Base-by-base conservation (phyloP, 257 asterid species). In the Gynochthodes officinalis region DNA sequence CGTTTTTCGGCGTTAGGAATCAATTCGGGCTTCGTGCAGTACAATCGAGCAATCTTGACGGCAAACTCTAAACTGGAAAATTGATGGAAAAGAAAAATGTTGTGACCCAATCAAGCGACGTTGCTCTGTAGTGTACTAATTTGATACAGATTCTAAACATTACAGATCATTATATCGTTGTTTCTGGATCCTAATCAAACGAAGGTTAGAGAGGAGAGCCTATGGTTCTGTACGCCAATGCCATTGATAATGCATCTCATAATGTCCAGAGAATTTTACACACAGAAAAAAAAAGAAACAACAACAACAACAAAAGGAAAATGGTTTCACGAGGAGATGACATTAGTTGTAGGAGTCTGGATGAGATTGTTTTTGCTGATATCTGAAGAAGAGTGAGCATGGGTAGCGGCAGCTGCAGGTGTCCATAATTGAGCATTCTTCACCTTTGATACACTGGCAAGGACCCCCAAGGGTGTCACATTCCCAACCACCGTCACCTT, bases 381-480 rank as follows among this genome's bases (percentile, higher is more conserved):
- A 32, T 58, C 81, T 5, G 67, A 70, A 43, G 61, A 40, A 43
- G 61, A 40, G 60, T 54, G 52, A 40, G 42, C 21, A 23, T 39
- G 82, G 53, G 43, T 33, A 14, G 10, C 77, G 48, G 83, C 39
- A 25, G 77, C 37, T 15, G 84, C 54, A 14, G 95, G 97, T 11
- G 86, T 42, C 97, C 89, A 90, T 2, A 92, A 81, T 37, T 92
- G 96, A 0, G 98, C 98, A 73, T 76, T 88, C 79, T 92, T 92
- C 71, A 92, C 98, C 81, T 92, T 92, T 0, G 96, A 90, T 73
- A 92, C 83, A 77, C 96, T 92, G 5, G 92, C 87, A 3, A 92
- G 89, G 35, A 88, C 96, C 60, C 80, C 94, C 32, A 81, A 49
- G 37, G 96, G 91, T 1, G 96, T 87, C 52, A 92, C 82, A 2